Conservation (phyloP, 2,329 filamentous ascomycete species). For the Penicillium sp. region DNA sequence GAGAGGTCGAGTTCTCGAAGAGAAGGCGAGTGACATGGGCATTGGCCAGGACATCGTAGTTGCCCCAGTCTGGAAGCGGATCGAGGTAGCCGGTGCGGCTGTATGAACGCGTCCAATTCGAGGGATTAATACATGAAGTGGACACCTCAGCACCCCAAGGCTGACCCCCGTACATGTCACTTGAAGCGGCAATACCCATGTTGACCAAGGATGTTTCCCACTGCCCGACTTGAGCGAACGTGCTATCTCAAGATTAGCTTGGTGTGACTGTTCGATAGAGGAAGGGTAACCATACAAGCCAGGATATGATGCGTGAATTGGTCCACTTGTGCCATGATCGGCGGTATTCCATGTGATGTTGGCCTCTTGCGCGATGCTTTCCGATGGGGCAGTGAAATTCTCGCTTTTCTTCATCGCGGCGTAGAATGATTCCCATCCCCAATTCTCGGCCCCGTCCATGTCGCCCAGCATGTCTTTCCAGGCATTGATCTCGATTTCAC, state of each 20-base stretch:
- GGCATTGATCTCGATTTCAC: conserved; percentile 35
- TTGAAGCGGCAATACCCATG: conserved; percentile 29
- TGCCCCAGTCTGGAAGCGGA: conserved; percentile 31
- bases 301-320: conserved; percentile 30
- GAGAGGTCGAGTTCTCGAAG: conserved; percentile 29
- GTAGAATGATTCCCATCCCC: conserved; percentile 38
- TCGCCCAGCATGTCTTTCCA: conserved; percentile 35
- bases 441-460: conserved; percentile 39
- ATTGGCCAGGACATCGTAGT: conserved; percentile 37
- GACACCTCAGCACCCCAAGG: conserved; percentile 36
- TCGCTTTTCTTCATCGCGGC: conserved; percentile 37
- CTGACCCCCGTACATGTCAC: conserved; percentile 34
- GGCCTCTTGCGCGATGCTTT: conserved; percentile 22
- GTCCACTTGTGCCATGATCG: conserved; percentile 24
- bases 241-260: conserved; percentile 24
- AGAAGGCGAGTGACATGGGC: conserved; percentile 34
- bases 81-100: conserved; percentile 39
- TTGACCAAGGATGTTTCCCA: conserved; percentile 25
- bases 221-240: conserved; percentile 31
- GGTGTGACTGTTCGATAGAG: not conserved
- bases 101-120: conserved; percentile 40
- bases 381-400: conserved; percentile 24
- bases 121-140: conserved; percentile 37
- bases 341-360: conserved; percentile 28
- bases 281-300: conserved; percentile 23